These are phyloP conservation scores for Carallia brachiata DNA, from an alignment of 345 rosid genomes.

Conservation along the genomic window DNA sequence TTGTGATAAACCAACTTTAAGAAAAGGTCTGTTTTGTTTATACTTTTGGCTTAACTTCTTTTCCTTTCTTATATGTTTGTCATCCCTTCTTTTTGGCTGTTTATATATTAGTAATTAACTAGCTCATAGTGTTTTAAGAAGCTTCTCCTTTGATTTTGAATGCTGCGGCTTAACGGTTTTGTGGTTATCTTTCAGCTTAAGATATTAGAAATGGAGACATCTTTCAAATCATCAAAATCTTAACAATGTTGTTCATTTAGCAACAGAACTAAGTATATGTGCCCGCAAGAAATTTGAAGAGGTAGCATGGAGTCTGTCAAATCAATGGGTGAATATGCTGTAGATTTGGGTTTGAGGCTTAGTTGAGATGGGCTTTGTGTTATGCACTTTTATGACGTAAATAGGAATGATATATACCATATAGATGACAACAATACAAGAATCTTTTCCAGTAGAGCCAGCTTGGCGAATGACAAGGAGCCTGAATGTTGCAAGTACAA, in stretches of 20 bases:
- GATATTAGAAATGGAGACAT: slow-evolving; percentile 62
- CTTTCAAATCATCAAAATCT: slow-evolving; percentile 69
- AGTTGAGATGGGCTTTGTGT: too few relatives aligned
- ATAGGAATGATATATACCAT: not conserved
- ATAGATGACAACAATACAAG: too few relatives aligned
- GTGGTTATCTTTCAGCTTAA: slow-evolving; percentile 43
- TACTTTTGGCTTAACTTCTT: not conserved
- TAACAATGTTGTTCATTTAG: slow-evolving; percentile 46
- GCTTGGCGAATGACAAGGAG: too few relatives aligned
- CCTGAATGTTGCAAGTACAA: too few relatives aligned
- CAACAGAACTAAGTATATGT: slow-evolving; percentile 52
- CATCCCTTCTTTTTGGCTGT: not conserved
- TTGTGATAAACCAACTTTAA: slow-evolving; percentile 76
- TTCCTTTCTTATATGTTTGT: not conserved
- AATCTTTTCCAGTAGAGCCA: too few relatives aligned
- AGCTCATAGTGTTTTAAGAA: not conserved
- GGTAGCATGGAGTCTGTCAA: slow-evolving; percentile 40
- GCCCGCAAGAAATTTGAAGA: slow-evolving; percentile 62
- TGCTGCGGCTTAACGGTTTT: not conserved
- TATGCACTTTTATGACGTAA: not conserved
- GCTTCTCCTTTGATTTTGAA: not conserved
- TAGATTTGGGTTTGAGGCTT: not conserved
- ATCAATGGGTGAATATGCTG: slow-evolving; percentile 6
- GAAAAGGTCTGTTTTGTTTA: slow-evolving; percentile 60
- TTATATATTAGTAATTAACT: not conserved